These are phyloP conservation scores for Aphelidium insulamus DNA, from an alignment of 371 early-diverging fungal species.

Conservation along the genomic window DNA sequence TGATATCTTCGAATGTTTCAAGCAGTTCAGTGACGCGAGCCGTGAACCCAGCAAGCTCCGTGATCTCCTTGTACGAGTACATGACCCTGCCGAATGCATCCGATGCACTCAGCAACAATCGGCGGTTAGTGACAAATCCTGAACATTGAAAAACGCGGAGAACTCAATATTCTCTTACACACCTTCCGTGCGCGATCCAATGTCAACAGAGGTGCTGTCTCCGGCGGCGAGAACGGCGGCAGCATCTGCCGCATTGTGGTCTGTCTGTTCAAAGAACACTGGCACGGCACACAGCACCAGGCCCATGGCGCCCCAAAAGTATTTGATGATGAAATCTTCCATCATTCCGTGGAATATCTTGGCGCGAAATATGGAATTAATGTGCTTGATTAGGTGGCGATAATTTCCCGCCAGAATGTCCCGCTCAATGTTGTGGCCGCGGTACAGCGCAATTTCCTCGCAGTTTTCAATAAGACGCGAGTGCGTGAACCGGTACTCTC, in stretches of 20 bases:
- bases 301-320: slow-evolving; percentile 87
- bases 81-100: slow-evolving; percentile 78
- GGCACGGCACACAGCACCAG: slow-evolving; percentile 70
- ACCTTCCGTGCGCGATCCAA: slow-evolving; percentile 33
- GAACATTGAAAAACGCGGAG: background rate
- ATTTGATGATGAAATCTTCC: slow-evolving; percentile 75
- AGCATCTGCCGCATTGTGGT: slow-evolving; percentile 2
- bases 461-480: slow-evolving; percentile 23
- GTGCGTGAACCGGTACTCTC: slow-evolving; percentile 18
- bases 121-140: slow-evolving; percentile 75
- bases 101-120: slow-evolving; percentile 51
- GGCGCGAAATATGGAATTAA: slow-evolving; percentile 51
- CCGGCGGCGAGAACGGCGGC: slow-evolving; percentile 9
- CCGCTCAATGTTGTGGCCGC: slow-evolving; percentile 17
- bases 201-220: slow-evolving; percentile 5
- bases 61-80: slow-evolving; percentile 72
- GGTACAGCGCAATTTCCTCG: slow-evolving; percentile 28
- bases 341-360: slow-evolving; percentile 66
- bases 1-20: slow-evolving; percentile 9
- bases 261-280: slow-evolving; percentile 48
- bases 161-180: slow-evolving; percentile 1
- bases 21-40: slow-evolving; percentile 1
- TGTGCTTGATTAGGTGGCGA: slow-evolving; percentile 45
- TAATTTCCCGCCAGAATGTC: slow-evolving; percentile 45
- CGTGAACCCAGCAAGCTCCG: slow-evolving; percentile 78